Conservation (phyloP, 805 yeast species). For the Starmerella bombi region DNA sequence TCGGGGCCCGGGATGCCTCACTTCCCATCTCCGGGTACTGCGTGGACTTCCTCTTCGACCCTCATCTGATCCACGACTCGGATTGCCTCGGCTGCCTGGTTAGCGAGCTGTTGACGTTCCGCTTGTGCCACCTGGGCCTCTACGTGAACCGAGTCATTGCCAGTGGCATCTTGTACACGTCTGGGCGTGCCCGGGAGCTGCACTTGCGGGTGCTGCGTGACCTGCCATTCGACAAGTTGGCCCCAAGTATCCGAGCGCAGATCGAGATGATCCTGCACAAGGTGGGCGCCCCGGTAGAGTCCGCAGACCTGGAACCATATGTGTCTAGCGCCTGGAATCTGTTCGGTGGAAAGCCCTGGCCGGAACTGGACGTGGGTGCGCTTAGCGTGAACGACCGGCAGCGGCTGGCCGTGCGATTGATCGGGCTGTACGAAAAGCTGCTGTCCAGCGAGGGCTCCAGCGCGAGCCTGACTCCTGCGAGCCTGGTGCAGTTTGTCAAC, state of each 20-base stretch:
- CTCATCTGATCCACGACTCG: constrained; percentile 9
- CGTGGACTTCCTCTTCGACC: constrained; percentile 18
- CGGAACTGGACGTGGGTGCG: not conserved
- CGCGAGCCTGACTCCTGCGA: not conserved
- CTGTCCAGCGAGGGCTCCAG: not conserved
- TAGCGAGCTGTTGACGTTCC: constrained; percentile 36
- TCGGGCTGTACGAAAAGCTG: not conserved
- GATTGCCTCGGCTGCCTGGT: constrained; percentile 30
- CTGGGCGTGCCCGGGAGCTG: constrained; percentile 29
- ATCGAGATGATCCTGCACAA: constrained; percentile 13
- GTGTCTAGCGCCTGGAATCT: not conserved
- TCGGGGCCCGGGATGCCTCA: constrained; percentile 9
- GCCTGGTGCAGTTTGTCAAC: not conserved
- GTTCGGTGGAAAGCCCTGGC: not conserved
- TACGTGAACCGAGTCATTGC: constrained; percentile 74
- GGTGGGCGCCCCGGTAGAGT: not conserved
- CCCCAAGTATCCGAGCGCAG: constrained; percentile 15
- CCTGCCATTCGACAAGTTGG: constrained; percentile 22
- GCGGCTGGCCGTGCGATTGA: constrained; percentile 3
- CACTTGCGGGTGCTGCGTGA: constrained; percentile 39
- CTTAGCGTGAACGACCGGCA: constrained; percentile 3
- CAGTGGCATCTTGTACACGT: constrained; percentile 63
- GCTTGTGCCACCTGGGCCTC: constrained; percentile 44
- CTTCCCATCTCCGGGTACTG: constrained; percentile 14
- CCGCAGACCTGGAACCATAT: not conserved